Evolutionary conservation across 169 alveolate genomes (phyloP).

Genomic region (Eimeria sp.): DNA sequence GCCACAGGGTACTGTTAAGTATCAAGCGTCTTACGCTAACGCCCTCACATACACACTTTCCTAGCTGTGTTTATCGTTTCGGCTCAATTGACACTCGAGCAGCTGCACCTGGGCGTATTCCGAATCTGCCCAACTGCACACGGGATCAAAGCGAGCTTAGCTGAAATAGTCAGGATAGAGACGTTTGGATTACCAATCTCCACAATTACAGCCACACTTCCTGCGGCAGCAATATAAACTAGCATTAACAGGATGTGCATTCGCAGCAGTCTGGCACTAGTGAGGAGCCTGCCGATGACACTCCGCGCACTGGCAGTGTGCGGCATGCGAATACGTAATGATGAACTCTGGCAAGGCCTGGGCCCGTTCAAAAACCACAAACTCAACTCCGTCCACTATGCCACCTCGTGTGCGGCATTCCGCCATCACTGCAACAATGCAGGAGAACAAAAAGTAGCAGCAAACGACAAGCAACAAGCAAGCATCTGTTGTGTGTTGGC

Average conservation of each 20-base stretch:
- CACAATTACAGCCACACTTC: background rate
- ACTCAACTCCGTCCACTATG: conserved; percentile 83
- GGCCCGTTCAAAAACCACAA: conserved; percentile 81
- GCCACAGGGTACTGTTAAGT: background rate
- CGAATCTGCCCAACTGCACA: background rate
- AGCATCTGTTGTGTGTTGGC: background rate
- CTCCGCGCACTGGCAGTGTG: conserved; percentile 78
- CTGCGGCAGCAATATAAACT: background rate
- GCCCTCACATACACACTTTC: background rate
- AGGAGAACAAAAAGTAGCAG: background rate
- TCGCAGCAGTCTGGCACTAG: conserved; percentile 12
- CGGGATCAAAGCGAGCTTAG: background rate
- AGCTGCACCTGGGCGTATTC: background rate
- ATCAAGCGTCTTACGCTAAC: background rate
- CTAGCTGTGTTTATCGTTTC: background rate
- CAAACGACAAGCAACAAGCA: background rate
- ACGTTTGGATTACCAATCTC: background rate
- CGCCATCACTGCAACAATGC: conserved; percentile 77
- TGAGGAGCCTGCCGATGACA: conserved; percentile 56
- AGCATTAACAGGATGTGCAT: background rate
- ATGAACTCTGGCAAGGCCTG: conserved; percentile 83
- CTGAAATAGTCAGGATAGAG: background rate
- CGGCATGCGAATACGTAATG: conserved; percentile 78
- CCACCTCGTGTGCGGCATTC: conserved; percentile 83
- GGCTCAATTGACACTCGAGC: background rate